Percentiles rank a stretch among this genome's conserved stretches.
phyloP scores from a whole-genome alignment of 2,329 filamentous ascomycete genomes.

The Pseudohalonectria lignicola region DNA sequence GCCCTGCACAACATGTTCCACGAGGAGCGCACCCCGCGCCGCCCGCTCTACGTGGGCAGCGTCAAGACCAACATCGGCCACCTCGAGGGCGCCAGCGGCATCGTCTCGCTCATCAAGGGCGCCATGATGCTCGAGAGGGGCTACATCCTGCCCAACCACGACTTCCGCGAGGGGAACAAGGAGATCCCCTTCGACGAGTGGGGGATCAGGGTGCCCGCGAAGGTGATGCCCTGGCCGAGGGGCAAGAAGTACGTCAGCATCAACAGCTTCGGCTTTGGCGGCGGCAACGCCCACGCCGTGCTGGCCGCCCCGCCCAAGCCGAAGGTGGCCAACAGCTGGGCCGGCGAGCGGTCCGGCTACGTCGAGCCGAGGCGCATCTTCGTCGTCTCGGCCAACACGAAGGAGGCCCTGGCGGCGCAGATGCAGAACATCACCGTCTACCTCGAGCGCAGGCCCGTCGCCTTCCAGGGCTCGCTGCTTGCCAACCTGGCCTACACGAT shows the following conservation, averaged over 20 bases:
- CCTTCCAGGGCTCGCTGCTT: slow-evolving; percentile 8
- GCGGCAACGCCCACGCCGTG: slow-evolving; percentile 31
- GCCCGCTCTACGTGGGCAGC: slow-evolving; percentile 5
- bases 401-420: slow-evolving; percentile 5
- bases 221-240: slow-evolving; percentile 6
- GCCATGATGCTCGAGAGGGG: slow-evolving; percentile 29
- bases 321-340: neutral
- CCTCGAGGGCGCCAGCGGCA: slow-evolving; percentile 24
- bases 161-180: slow-evolving; percentile 25
- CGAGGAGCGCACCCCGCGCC: slow-evolving; percentile 2
- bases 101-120: slow-evolving; percentile 27
- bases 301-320: slow-evolving; percentile 14
- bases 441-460: slow-evolving; percentile 7
- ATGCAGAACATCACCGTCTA: slow-evolving; percentile 6
- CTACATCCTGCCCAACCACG: slow-evolving; percentile 28
- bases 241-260: slow-evolving; percentile 15
- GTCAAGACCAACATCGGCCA: slow-evolving; percentile 10
- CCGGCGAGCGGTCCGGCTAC: neutral
- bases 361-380: slow-evolving; percentile 5
- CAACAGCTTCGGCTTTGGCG: slow-evolving; percentile 33
- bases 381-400: slow-evolving; percentile 7
- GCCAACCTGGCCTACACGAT: slow-evolving; percentile 15
- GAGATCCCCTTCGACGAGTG: slow-evolving; percentile 10
- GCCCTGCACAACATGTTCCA: slow-evolving; percentile 16
- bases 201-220: slow-evolving; percentile 8